Conservation (phyloP, 176 grass and related monocot species). For the Pharus latifolius region DNA sequence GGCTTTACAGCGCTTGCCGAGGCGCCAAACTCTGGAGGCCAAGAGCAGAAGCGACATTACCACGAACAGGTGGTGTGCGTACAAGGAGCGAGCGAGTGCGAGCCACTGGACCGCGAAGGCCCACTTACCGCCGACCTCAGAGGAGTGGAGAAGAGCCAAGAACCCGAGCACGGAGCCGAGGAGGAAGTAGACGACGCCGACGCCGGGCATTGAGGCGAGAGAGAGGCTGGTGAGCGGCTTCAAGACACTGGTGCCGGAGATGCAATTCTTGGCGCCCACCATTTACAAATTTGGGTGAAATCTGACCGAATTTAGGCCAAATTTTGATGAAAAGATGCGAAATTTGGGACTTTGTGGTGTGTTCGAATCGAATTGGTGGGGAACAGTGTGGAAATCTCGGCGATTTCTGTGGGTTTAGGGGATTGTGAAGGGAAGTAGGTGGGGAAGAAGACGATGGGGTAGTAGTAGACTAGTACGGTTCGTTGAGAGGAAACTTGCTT, state of each 20-base stretch:
- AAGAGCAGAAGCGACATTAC: conserved; percentile 19
- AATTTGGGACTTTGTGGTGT: background rate
- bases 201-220: background rate
- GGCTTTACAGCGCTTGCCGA: conserved; percentile 23
- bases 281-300: background rate
- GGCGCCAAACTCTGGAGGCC: conserved; percentile 22
- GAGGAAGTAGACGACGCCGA: conserved; percentile 28
- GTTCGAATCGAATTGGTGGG: background rate
- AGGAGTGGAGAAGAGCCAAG: conserved; percentile 26
- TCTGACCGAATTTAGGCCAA: background rate
- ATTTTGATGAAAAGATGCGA: background rate
- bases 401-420: background rate
- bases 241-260: conserved; percentile 4
- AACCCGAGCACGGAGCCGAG: conserved; percentile 36
- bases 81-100: background rate
- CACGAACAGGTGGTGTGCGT: conserved; percentile 14
- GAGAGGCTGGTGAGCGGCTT: conserved; percentile 23
- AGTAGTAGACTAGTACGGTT: background rate
- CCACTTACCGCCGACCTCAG: conserved; percentile 12
- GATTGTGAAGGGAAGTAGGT: background rate
- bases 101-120: conserved; percentile 3
- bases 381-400: background rate
- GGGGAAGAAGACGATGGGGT: background rate
- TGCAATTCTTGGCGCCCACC: conserved; percentile 28
- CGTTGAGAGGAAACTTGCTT: background rate